These are phyloP conservation scores for Shiraia bambusicola DNA, from an alignment of 2,329 filamentous ascomycete species.

Conservation along the genomic window DNA sequence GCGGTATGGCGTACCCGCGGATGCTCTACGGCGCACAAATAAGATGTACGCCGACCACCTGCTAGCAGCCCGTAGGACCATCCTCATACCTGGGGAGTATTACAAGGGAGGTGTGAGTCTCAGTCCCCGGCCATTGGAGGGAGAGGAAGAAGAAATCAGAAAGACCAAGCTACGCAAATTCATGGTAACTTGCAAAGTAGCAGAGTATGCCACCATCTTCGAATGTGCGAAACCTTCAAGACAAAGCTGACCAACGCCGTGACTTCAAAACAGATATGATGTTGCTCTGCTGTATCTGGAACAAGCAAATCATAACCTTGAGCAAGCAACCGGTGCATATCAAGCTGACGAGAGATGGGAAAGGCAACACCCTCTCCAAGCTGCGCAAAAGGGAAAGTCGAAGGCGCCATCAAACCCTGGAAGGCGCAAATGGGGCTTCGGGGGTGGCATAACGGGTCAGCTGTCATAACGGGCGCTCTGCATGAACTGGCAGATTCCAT, in stretches of 20 bases:
- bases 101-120: constrained; percentile 68
- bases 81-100: constrained; percentile 70
- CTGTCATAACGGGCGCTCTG: constrained; percentile 20
- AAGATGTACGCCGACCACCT: constrained; percentile 71
- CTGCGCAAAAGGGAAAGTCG: constrained; percentile 48
- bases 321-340: constrained; percentile 63
- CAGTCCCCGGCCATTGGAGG: constrained; percentile 69
- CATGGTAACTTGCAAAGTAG: constrained; percentile 77
- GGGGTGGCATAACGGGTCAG: constrained; percentile 41
- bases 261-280: constrained; percentile 57
- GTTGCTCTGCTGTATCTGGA: constrained; percentile 74
- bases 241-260: constrained; percentile 42
- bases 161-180: constrained; percentile 72
- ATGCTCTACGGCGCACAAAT: constrained; percentile 66
- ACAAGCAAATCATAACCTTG: constrained; percentile 67
- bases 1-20: constrained; percentile 67
- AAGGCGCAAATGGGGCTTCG: constrained; percentile 40
- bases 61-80: constrained; percentile 65
- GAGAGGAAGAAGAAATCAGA: constrained; percentile 70
- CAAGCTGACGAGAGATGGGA: constrained; percentile 77
- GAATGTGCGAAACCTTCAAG: background rate
- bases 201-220: constrained; percentile 60
- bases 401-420: constrained; percentile 28
- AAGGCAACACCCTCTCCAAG: constrained; percentile 62
- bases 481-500: too few species aligned